Base-by-base conservation (phyloP, 2,329 filamentous ascomycete species). In the Hypoxylon sp. region DNA sequence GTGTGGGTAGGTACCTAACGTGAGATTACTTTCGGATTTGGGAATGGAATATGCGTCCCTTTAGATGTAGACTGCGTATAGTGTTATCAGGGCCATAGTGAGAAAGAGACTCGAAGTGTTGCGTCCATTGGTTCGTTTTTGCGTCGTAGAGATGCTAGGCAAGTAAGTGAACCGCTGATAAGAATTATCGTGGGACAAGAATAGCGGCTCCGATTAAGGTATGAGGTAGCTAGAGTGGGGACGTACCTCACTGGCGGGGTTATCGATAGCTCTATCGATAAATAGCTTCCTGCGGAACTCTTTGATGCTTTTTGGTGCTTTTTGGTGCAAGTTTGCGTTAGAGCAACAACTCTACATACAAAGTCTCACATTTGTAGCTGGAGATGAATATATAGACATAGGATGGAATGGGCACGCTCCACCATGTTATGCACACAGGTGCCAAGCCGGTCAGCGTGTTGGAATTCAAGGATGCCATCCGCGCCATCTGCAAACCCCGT, bases 401-500 rank as follows among this genome's bases (percentile, higher is more conserved):
- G 26, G 61, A 80, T 81, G 79, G 79, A 77, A 82, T 82, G 81
- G 73, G 72, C 70, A 76, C 72, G 68, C 65, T 78, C 70, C 74
- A 77, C 45, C 75, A 76, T 65, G 77, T 81, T 26, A 64, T 83
- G 38, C 79, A 82, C 68, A 74, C 75, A 26, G 73, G 71, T 56
- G 79, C 80, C 33, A 77, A 75, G 71, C 79, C 80, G 20, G 80
- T 84, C 60, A 59, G 70, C 55, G 45, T 74, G 42, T 46, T 55
- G 63, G 82, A 84, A 71, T 84, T 84, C 66, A 65, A 72, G 70
- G 79, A 87, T 68, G 85, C 83, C 16, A 67, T 89, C 61, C 80
- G 80, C 53, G 82, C 84, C 52, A 79, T 79, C 64, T 83, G 84
- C 69, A 77, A 75, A 26, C 83, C 83, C 9, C 81, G 84, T n/a